Conservation (phyloP, 768 basidiomycete species). For the Lactarius hatsudake region DNA sequence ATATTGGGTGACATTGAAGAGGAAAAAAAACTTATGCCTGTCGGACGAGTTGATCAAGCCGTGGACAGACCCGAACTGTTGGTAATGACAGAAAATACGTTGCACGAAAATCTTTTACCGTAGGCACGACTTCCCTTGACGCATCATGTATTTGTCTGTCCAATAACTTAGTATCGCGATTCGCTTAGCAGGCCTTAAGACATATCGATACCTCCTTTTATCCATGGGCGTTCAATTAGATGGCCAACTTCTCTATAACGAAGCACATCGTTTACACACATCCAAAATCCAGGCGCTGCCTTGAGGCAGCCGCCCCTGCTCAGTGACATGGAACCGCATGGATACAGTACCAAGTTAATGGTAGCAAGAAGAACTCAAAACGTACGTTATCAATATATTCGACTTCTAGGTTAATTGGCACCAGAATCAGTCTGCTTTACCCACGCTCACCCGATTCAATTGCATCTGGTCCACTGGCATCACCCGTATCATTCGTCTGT, state of each 20-base stretch:
- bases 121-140: neutral
- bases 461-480: neutral
- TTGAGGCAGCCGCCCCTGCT: neutral
- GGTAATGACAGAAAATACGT: neutral
- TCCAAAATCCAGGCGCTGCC: neutral
- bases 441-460: neutral
- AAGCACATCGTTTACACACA: neutral
- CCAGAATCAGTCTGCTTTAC: neutral
- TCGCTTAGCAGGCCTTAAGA: neutral
- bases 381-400: neutral
- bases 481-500: neutral
- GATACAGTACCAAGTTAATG: slow-evolving; percentile 1
- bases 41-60: neutral
- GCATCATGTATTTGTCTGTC: neutral
- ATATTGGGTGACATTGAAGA: neutral
- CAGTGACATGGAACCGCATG: neutral
- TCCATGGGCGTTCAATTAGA: neutral
- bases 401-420: neutral
- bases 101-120: neutral
- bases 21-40: neutral
- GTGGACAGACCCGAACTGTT: neutral
- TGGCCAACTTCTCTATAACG: neutral
- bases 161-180: neutral
- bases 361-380: neutral
- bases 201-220: neutral